Evolutionary conservation across 345 rosid genomes (phyloP).

Genomic region (Firmiana major): DNA sequence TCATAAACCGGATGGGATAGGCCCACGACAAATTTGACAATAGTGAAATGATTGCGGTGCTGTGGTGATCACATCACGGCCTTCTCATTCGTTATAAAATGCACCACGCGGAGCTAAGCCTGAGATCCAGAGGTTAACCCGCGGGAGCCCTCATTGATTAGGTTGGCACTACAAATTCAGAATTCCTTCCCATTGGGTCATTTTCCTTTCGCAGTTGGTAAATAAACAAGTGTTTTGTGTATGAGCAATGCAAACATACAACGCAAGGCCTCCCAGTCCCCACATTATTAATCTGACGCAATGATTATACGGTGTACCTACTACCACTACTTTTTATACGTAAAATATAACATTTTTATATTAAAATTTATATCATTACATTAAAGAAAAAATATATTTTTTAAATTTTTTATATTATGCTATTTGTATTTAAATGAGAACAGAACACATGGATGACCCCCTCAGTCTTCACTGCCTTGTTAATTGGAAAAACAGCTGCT

Average conservation of each 20-base stretch:
- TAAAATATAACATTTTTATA: no score
- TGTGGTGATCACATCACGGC: slow-evolving; percentile 6
- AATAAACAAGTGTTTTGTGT: no score
- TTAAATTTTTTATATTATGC: no score
- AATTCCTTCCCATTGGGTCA: not conserved
- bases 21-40: no score
- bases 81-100: not conserved
- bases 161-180: not conserved
- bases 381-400: no score
- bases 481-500: no score
- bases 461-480: no score
- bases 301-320: not conserved
- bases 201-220: no score
- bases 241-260: no score
- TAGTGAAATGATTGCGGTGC: not conserved
- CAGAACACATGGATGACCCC: not conserved
- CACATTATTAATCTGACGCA: not conserved
- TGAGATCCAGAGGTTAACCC: not conserved
- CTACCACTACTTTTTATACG: no score
- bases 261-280: not conserved
- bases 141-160: not conserved
- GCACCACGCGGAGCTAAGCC: slow-evolving; percentile 6
- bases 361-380: no score
- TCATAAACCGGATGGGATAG: not conserved
- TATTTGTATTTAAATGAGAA: no score